phyloP scores from a whole-genome alignment of 2,329 filamentous ascomycete genomes.

The Dactylellina drechsleri region DNA sequence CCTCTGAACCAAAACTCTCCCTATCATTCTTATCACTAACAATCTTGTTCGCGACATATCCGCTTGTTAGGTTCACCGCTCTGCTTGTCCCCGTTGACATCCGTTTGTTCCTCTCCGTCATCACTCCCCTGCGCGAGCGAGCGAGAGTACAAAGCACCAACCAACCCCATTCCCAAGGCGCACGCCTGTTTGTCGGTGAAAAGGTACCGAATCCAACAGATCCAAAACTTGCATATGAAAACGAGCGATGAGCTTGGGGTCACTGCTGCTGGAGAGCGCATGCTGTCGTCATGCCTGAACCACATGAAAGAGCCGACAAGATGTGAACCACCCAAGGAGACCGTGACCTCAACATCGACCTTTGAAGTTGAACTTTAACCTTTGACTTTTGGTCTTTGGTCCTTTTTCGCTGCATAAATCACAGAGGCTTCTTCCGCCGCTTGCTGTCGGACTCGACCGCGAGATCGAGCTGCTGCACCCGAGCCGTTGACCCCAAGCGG shows the following conservation, averaged over 20 bases:
- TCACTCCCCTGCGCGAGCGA: not conserved
- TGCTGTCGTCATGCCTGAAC: conserved; percentile 48
- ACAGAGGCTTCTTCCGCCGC: conserved; percentile 12
- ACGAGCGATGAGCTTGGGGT: not conserved
- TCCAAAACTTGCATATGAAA: conserved; percentile 5
- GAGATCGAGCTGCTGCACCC: conserved; percentile 39
- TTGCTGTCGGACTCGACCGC: conserved; percentile 19
- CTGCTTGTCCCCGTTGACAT: not conserved
- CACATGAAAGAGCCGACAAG: too few species aligned
- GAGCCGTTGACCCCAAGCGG: conserved; percentile 43
- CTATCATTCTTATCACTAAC: not conserved
- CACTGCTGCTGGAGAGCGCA: not conserved
- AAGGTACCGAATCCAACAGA: conserved; percentile 31
- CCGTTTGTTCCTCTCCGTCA: not conserved
- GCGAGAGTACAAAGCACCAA: not conserved
- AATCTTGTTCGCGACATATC: not conserved
- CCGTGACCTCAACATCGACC: not conserved
- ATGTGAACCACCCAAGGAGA: not conserved
- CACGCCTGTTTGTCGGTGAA: conserved; percentile 42
- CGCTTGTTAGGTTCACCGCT: not conserved
- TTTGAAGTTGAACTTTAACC: not conserved
- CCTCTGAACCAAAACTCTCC: not conserved
- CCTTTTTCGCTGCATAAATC: not conserved
- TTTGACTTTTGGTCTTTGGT: conserved; percentile 1
- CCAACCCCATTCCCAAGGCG: not conserved